Evolutionary conservation across 768 basidiomycete species (phyloP).

Genomic region (Suillus hirtellus): DNA sequence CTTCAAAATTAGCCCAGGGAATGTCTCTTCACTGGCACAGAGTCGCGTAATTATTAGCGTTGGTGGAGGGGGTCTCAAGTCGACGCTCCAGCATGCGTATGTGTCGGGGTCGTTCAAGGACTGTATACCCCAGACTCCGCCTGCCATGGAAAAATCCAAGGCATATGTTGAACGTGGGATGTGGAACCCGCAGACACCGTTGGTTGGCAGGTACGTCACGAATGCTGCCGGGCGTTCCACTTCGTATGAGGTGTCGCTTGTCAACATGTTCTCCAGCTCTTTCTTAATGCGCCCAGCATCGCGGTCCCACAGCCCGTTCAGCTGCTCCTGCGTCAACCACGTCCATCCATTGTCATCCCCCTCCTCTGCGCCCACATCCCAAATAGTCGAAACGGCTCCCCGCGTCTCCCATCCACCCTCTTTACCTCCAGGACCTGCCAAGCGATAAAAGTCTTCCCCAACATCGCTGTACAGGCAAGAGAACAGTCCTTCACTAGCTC

Average conservation of each 20-base stretch:
- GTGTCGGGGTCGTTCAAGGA: constrained; percentile 15
- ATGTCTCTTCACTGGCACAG: constrained; percentile 29
- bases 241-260: constrained; percentile 12
- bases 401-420: constrained; percentile 46
- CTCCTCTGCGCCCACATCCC: constrained; percentile 30
- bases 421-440: constrained; percentile 36
- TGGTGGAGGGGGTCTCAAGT: constrained; percentile 30
- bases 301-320: constrained; percentile 38
- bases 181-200: constrained; percentile 51
- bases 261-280: constrained; percentile 24
- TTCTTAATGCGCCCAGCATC: constrained; percentile 41
- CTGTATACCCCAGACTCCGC: constrained; percentile 24
- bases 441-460: constrained; percentile 45
- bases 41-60: constrained; percentile 49
- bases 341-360: constrained; percentile 20
- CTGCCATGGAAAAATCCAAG: constrained; percentile 13
- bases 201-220: constrained; percentile 43
- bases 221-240: constrained; percentile 20
- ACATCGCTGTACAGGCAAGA: constrained; percentile 57
- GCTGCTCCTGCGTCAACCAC: constrained; percentile 39
- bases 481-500: constrained; percentile 42
- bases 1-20: constrained; percentile 36
- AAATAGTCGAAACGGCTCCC: constrained; percentile 40
- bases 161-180: constrained; percentile 34
- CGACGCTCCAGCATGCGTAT: constrained; percentile 49